A percentile compares a stretch with the other conserved stretches of the same genome.
Evolutionary conservation across 1,284 basidiomycete genomes (phyloP).

Genomic region (Golubevia pallescens): DNA sequence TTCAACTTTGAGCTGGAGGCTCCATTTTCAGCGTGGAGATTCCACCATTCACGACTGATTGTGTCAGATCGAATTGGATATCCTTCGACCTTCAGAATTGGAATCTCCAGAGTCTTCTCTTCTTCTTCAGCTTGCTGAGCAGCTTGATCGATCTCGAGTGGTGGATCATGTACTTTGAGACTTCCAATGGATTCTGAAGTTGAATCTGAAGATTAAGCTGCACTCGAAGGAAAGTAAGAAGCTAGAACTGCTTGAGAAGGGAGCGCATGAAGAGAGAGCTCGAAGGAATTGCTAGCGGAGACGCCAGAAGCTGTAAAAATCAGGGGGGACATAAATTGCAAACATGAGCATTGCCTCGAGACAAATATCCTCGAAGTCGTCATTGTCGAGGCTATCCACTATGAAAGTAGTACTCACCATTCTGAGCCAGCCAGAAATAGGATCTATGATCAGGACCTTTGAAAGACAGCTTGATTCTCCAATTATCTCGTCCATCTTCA

Average conservation of each 20-base stretch:
- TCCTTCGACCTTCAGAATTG: neutral
- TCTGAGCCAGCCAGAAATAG: no score
- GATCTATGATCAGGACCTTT: no score
- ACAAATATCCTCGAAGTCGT: no score
- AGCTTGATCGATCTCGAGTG: neutral
- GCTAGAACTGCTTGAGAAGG: neutral
- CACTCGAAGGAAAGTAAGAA: neutral
- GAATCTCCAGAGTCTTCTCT: neutral
- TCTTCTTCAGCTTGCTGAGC: no score
- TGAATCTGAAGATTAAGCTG: neutral
- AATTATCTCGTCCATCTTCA: no score
- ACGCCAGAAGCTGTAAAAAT: no score
- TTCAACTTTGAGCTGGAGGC: neutral
- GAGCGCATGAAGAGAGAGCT: neutral
- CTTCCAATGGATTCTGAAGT: neutral
- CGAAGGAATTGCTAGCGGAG: neutral
- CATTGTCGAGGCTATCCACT: no score
- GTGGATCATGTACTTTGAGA: neutral
- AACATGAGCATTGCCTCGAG: no score
- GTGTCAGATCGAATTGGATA: neutral
- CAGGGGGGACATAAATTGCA: no score
- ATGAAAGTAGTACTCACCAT: no score
- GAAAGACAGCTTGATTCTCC: no score
- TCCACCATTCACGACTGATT: neutral
- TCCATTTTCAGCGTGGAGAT: neutral